These are phyloP conservation scores for Thraustochytrium aureum DNA, from an alignment of 352 stramenopile genomes.

Conservation along the genomic window DNA sequence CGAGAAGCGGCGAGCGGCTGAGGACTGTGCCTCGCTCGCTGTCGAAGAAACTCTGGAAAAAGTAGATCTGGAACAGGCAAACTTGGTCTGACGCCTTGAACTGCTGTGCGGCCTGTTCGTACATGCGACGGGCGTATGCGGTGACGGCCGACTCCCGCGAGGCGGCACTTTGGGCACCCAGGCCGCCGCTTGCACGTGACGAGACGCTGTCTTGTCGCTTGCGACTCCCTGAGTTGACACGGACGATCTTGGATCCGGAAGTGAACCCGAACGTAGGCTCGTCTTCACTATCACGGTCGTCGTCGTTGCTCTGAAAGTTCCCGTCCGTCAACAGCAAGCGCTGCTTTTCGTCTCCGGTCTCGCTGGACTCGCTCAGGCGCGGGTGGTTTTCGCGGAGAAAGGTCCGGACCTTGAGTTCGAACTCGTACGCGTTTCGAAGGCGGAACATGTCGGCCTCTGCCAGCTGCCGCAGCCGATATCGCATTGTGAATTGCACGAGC, in stretches of 20 bases:
- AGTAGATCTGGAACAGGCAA: slow-evolving; percentile 47
- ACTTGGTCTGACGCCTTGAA: not conserved
- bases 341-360: too few species aligned
- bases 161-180: too few species aligned
- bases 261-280: too few species aligned
- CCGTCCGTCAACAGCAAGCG: too few species aligned
- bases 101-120: not conserved
- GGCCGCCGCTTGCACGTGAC: too few species aligned
- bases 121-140: too few species aligned
- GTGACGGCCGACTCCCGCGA: too few species aligned
- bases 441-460: not conserved
- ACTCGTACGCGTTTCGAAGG: slow-evolving; percentile 19
- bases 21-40: slow-evolving; percentile 28
- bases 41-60: slow-evolving; percentile 15
- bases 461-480: not conserved
- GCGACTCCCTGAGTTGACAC: too few species aligned
- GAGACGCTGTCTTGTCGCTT: too few species aligned
- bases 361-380: not conserved
- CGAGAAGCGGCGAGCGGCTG: not conserved
- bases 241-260: too few species aligned
- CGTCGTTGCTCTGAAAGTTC: too few species aligned
- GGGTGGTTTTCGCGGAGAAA: slow-evolving; percentile 17
- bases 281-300: too few species aligned
- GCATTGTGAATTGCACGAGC: not conserved
- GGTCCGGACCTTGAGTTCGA: slow-evolving; percentile 27